Evolutionary conservation across 2,329 filamentous ascomycete species (phyloP), one percentile per base, ranked within the genome.

Genomic region (Penicillium sp.): DNA sequence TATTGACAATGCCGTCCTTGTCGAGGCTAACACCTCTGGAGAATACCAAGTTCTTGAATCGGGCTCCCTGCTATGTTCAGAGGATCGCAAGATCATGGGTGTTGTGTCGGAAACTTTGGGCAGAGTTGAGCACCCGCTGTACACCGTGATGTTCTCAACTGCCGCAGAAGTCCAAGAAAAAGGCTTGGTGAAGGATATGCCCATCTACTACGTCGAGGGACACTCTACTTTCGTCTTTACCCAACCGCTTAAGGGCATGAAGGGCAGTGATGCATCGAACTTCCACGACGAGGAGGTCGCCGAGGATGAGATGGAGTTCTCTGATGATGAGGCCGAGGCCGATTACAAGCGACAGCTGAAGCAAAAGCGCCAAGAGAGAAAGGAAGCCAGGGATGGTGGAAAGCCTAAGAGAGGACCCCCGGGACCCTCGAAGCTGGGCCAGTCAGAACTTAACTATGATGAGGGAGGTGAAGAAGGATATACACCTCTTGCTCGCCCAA

Each of bases 211-310:
- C 69, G 86, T 93, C 3, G 84, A 88, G 45, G 79, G 85, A 9
- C 89, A 95, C 71, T 91, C 91, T 41, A 87, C 83, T 0, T 96
- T 89, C 66, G 91, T 96, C 54, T 95, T 96, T 70, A 97, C 93
- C 0, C 85, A 95, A 71, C 86, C 88, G 7, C 79, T 98, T 56
- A 90, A 89, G 73, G 83, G 82, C 52, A 72, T 89, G 68, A 98
- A 96, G 77, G 91, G 92, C 58, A 95, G 91, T 10, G 95, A 99
- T 74, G 93, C 95, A 9, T 96, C 91, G 51, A 98, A 98, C 71
- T 83, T 96, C 53, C 90, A 96, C 73, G 95, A 98, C 65, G 95
- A 99, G 73, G 93, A 98, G 76, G 84, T 92, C 8, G 86, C 79
- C 16, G 88, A 90, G 31, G 90, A 96, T 37, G 93, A 98, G 71